Conservation (phyloP, 306 rosid species). For the Cicer pinnatifidum region DNA sequence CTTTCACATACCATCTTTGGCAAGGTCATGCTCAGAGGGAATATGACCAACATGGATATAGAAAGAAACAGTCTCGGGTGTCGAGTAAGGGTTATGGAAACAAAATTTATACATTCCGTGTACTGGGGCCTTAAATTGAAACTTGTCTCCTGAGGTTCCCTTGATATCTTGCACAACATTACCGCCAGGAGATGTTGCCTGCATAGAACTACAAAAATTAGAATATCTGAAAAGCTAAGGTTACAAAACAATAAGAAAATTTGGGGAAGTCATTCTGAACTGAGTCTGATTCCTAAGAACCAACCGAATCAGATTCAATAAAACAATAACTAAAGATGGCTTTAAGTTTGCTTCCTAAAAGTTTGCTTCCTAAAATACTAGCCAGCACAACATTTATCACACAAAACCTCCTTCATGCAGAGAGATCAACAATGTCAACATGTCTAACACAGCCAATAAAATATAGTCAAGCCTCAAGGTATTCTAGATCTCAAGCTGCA, state of each 20-base stretch:
- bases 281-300: constrained; percentile 1
- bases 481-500: constrained; percentile 35
- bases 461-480: not conserved
- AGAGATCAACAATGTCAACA: constrained; percentile 11
- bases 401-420: not conserved
- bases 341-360: constrained; percentile 9
- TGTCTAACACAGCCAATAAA: constrained; percentile 17
- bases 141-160: constrained; percentile 95
- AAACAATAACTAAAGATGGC: constrained; percentile 23
- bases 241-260: constrained; percentile 19
- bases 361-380: constrained; percentile 16
- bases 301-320: not conserved
- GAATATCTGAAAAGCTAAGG: constrained; percentile 37
- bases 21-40: constrained; percentile 88
- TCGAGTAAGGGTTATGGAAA: constrained; percentile 90
- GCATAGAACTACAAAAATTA: constrained; percentile 43
- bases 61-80: constrained; percentile 98
- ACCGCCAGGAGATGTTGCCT: constrained; percentile 89
- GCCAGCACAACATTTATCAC: constrained; percentile 25
- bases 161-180: constrained; percentile 66
- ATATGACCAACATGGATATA: constrained; percentile 96
- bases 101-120: constrained; percentile 96
- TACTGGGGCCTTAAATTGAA: constrained; percentile 81
- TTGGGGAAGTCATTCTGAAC: constrained; percentile 10
- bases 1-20: constrained; percentile 80